These are phyloP conservation scores for Leptographium flavum DNA, from an alignment of 2,329 filamentous ascomycete genomes.

Conservation along the genomic window DNA sequence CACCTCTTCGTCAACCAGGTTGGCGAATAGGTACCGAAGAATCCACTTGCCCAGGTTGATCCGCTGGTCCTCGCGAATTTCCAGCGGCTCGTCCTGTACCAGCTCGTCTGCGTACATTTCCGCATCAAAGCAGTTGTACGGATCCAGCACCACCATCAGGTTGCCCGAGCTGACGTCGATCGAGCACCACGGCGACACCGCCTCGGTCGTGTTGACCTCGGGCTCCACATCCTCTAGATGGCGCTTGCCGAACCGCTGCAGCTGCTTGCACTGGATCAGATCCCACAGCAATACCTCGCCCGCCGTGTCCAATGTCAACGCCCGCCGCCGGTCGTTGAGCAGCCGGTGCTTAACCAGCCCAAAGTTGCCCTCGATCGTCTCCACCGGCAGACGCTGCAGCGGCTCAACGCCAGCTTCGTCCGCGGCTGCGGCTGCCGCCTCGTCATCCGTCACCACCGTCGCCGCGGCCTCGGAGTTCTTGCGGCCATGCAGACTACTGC, in stretches of 20 bases:
- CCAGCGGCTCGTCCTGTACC: slow-evolving; percentile 53
- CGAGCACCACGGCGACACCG: slow-evolving; percentile 89
- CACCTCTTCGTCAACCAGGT: slow-evolving; percentile 82
- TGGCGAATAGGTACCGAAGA: slow-evolving; percentile 78
- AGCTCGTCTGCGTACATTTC: slow-evolving; percentile 94
- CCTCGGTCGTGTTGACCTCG: slow-evolving; percentile 75
- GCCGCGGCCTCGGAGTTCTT: slow-evolving; percentile 49
- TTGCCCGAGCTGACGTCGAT: slow-evolving; percentile 88
- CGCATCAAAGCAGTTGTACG: slow-evolving; percentile 93
- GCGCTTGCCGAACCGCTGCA: slow-evolving; percentile 85
- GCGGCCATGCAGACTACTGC: slow-evolving; percentile 19
- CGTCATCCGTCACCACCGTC: slow-evolving; percentile 31
- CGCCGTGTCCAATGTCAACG: slow-evolving; percentile 84
- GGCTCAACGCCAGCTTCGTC: slow-evolving; percentile 40
- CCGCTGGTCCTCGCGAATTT: slow-evolving; percentile 85
- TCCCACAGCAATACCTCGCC: slow-evolving; percentile 95
- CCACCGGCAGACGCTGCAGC: slow-evolving; percentile 53
- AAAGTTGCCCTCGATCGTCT: slow-evolving; percentile 88
- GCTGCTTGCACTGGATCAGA: slow-evolving; percentile 72
- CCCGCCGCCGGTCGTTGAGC: slow-evolving; percentile 78
- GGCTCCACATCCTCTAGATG: slow-evolving; percentile 86
- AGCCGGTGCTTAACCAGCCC: slow-evolving; percentile 87
- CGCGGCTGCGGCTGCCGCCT: slow-evolving; percentile 33
- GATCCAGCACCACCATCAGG: slow-evolving; percentile 79
- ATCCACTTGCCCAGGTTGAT: slow-evolving; percentile 98